phyloP scores from a whole-genome alignment of 2,329 filamentous ascomycete genomes.

The Penicillium sp. region DNA sequence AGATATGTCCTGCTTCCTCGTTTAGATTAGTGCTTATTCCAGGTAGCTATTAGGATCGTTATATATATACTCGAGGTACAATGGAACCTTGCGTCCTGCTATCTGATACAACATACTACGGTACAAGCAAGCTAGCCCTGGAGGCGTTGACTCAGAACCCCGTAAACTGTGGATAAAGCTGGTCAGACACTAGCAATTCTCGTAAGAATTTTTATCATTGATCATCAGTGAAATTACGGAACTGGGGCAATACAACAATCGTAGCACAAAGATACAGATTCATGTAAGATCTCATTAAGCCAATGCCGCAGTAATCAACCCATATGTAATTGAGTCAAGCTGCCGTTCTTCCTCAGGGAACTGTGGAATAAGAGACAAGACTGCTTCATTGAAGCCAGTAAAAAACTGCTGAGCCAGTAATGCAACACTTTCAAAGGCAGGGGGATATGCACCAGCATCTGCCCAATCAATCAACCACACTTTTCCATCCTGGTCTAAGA shows the following conservation, averaged over 20 bases:
- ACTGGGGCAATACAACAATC: not conserved
- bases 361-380: slow-evolving; percentile 20
- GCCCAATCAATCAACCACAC: slow-evolving; percentile 23
- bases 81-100: not conserved
- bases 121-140: not conserved
- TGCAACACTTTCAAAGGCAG: slow-evolving; percentile 23
- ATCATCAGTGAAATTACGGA: not conserved
- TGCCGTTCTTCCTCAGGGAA: slow-evolving; percentile 20
- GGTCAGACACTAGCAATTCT: not conserved
- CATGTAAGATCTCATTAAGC: slow-evolving; percentile 11
- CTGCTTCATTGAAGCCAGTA: slow-evolving; percentile 21
- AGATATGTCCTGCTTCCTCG: too few species aligned
- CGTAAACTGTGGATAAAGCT: not conserved
- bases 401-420: slow-evolving; percentile 17
- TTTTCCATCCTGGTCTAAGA: slow-evolving; percentile 14
- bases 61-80: too few species aligned
- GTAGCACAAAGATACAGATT: not conserved
- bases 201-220: too few species aligned
- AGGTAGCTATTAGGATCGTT: not conserved
- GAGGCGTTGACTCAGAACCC: not conserved
- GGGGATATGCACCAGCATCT: slow-evolving; percentile 25
- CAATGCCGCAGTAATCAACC: slow-evolving; percentile 18
- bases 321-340: slow-evolving; percentile 23
- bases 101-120: not conserved
- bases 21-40: too few species aligned